Conservation (phyloP, 139 green algal genomes). For the Micractinium sp. region DNA sequence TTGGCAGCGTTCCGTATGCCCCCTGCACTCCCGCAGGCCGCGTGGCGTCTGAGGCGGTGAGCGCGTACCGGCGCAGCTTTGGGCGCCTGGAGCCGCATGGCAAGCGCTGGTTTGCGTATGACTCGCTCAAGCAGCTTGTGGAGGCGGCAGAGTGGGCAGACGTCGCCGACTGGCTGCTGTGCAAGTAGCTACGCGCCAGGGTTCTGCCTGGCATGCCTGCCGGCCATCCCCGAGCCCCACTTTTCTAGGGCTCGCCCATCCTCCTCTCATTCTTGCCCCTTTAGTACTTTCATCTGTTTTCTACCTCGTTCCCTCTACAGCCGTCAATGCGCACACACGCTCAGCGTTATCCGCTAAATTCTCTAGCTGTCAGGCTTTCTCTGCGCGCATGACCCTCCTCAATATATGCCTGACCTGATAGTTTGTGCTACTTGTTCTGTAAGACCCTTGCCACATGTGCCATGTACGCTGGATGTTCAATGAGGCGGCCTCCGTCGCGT, state of each 20-base stretch:
- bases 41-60: not conserved
- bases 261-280: not conserved
- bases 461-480: too few relatives aligned
- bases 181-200: not conserved
- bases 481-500: too few relatives aligned
- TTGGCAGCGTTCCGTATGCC: not conserved
- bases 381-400: too few relatives aligned
- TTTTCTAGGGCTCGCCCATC: too few relatives aligned
- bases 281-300: not conserved
- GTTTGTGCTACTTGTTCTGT: too few relatives aligned
- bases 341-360: too few relatives aligned
- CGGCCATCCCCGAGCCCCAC: not conserved
- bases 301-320: not conserved
- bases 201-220: not conserved
- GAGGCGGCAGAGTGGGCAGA: conserved; percentile 5
- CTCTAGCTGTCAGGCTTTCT: too few relatives aligned
- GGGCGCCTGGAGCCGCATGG: conserved; percentile 4
- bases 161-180: conserved; percentile 6
- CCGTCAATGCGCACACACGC: too few relatives aligned
- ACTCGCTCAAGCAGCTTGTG: conserved; percentile 5
- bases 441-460: too few relatives aligned
- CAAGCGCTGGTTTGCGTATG: conserved; percentile 8
- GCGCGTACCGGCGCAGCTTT: conserved; percentile 1
- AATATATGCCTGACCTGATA: too few relatives aligned
- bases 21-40: not conserved